Percentiles rank a stretch among this genome's conserved stretches.
Evolutionary conservation across 1,139 yeast species (phyloP).

Genomic region (Geotrichum bryndzae): DNA sequence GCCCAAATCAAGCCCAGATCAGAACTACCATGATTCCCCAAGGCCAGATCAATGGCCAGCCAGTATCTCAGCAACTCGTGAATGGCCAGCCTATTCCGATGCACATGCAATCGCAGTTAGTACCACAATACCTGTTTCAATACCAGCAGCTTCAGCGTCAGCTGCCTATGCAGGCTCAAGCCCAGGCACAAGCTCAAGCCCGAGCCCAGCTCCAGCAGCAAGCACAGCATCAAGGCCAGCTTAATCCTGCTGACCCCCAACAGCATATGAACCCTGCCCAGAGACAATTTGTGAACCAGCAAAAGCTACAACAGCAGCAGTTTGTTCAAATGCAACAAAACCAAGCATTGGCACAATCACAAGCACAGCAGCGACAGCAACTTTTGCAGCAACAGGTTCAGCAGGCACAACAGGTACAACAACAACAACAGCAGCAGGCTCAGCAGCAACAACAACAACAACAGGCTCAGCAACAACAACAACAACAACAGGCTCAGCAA

Average conservation of each 20-base stretch:
- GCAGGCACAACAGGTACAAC: conserved; percentile 12
- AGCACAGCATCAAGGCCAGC: conserved; percentile 15
- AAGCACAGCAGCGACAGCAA: conserved; percentile 16
- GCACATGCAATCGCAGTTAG: conserved; percentile 12
- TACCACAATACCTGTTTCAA: conserved; percentile 19
- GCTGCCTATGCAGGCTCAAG: conserved; percentile 19
- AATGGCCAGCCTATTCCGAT: conserved; percentile 11
- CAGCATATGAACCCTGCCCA: conserved; percentile 18
- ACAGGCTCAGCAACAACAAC: not conserved
- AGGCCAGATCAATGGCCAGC: conserved; percentile 5
- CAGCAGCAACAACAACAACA: conserved; percentile 6
- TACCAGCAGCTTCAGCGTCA: conserved; percentile 21
- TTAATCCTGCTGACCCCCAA: conserved; percentile 18
- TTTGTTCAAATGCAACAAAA: conserved; percentile 13
- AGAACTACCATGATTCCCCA: conserved; percentile 9
- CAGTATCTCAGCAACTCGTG: conserved; percentile 9
- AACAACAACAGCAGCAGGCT: conserved; percentile 16
- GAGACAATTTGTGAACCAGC: conserved; percentile 16
- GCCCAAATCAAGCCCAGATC: conserved; percentile 9
- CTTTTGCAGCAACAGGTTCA: conserved; percentile 18
- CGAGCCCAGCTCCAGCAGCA: conserved; percentile 20
- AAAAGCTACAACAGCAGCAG: conserved; percentile 9
- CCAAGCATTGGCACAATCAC: conserved; percentile 18
- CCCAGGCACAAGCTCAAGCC: conserved; percentile 16
- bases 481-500: too few species aligned